Base-by-base conservation (phyloP, 371 early-diverging fungal species). In the Haplosporangium sp. region DNA sequence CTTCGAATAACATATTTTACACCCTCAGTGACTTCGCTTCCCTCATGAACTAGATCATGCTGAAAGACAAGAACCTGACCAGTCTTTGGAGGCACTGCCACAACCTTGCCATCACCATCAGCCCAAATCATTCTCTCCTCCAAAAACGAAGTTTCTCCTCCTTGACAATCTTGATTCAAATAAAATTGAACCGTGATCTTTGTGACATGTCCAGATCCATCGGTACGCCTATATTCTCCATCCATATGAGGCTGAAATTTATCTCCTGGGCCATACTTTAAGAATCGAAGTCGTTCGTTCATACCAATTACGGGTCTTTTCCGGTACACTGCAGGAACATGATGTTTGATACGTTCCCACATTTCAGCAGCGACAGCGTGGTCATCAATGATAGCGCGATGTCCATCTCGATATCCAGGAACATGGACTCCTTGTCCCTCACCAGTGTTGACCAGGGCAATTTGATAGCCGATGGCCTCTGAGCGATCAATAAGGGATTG, bases 261-360 rank as follows among this genome's bases (percentile, higher is more conserved):
- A 63, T 87, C 85, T 2, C 82, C 84, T 1, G 84, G 84, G 6
- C 20, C 44, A 53, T 88, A 88, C 63, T 83, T 83, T 40, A 88
- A 67, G 65, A 88, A 85, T 11, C 88, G 69, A n/a, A 88, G 72
- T 1, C 88, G 86, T 56, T 88, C 87, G 58, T 88, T 88, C 58
- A 87, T 64, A 9, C 84, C 78, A n/a, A 81, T 59, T 4, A 71
- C 76, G 2, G 84, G 69, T 2, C 82, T 53, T 2, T 50, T 55
- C 38, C 69, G 11, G 52, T 63, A 83, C 0, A 45, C 61, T 3
- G 56, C 40, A 0, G 86, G 87, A 35, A 87, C 52, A 37, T 72
- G 68, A 4, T 52, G 65, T 62, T 63, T 35, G 17, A 87, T 61
- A 0, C 86, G 74, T 9, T 48, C n/a, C 79, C 83, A 87, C 0